Base-by-base conservation (phyloP, 2,329 filamentous ascomycete species). In the Rhinocladiella mackenziei region DNA sequence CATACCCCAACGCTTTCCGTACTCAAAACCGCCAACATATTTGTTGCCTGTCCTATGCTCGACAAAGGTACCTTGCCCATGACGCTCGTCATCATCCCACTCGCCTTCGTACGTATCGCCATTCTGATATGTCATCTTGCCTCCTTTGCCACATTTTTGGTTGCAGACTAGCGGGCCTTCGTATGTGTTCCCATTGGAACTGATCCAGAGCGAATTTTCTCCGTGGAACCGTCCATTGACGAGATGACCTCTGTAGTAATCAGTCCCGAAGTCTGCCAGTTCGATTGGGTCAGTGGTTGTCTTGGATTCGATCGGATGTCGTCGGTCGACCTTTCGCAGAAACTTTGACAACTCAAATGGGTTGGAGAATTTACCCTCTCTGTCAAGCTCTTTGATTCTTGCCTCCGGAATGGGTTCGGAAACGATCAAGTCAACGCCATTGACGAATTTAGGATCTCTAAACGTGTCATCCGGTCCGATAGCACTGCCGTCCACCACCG, bases 11-110 rank as follows among this genome's bases (percentile, higher is more conserved):
- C 75, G 73, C 61, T 78, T 78, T 53, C 78, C 77, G 43, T 77
- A 70, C 53, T 74, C 71, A 68, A 78, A 83, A 14, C 75, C 76
- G 18, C 79, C 79, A 10, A 75, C 73, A 51, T 78, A 81, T 30
- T 75, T 76, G 57, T 81, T 81, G 34, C 76, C 76, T 0, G 75
- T 80, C 34, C 71, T 66, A 22, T 67, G 68, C 53, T 80, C 75
- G 22, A 76, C 65, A 45, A 75, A 76, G 1, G 71, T 76, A 20
- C 78, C 78, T 17, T 75, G 70, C 3, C 78, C 78, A 51, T 80
- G 73, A 18, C 64, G 66, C 30, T 69, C 61, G 51, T 70, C 67
- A 17, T 70, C 63, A 18, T 60, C 55, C 69, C 70, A 73, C 43
- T 68, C 67, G 9, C 70, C 70, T 8, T 66, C 62, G 49, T 73